Conservation (phyloP, 768 basidiomycete genomes). For the Pleurotus tuber-regium region DNA sequence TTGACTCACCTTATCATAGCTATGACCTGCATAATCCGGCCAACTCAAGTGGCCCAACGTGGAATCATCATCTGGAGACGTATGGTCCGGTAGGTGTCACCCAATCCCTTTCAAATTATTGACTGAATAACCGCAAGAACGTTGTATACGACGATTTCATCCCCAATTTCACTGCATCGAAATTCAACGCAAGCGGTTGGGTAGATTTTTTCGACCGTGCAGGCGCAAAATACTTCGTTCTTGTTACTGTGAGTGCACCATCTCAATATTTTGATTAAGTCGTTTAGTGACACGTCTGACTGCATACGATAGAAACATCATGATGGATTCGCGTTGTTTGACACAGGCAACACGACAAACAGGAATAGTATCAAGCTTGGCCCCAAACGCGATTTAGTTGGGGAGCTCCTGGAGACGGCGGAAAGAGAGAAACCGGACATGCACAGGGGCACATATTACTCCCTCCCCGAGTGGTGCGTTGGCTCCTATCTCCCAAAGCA, state of each 20-base stretch:
- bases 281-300: too few relatives aligned
- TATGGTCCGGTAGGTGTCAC: constrained; percentile 36
- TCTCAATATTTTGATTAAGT: background rate
- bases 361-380: constrained; percentile 46
- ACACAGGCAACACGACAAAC: constrained; percentile 51
- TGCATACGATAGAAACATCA: constrained; percentile 52
- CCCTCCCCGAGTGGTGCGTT: constrained; percentile 52
- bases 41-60: constrained; percentile 42
- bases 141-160: constrained; percentile 61
- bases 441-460: constrained; percentile 58
- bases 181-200: constrained; percentile 56
- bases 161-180: constrained; percentile 45
- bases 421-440: constrained; percentile 47
- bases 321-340: constrained; percentile 57
- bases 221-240: constrained; percentile 62
- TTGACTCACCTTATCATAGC: constrained; percentile 18
- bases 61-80: constrained; percentile 45
- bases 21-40: constrained; percentile 36
- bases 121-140: constrained; percentile 24
- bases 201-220: constrained; percentile 51
- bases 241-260: constrained; percentile 40
- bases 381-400: constrained; percentile 49
- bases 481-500: too few relatives aligned
- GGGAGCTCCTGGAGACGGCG: constrained; percentile 48
- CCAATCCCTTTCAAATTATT: background rate